Evolutionary conservation across 805 yeast species (phyloP).

Genomic region (Candida golubevii): DNA sequence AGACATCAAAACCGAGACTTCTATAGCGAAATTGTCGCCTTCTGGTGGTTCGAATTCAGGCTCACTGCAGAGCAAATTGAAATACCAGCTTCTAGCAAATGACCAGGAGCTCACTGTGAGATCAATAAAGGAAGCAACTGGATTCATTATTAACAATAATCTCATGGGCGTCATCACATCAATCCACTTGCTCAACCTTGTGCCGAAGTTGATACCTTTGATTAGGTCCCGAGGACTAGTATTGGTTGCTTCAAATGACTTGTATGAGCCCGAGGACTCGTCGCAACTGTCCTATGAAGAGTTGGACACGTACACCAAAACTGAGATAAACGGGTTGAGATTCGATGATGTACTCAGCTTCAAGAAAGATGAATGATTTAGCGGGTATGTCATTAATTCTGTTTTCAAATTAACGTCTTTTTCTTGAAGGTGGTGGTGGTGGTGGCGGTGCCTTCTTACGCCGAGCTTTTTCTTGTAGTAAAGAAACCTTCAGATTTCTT

Average conservation of each 20-base stretch:
- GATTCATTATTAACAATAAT: constrained; percentile 77
- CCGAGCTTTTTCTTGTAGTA: constrained; percentile 23
- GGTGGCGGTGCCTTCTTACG: constrained; percentile 40
- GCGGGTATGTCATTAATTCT: neutral
- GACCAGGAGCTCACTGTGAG: constrained; percentile 47
- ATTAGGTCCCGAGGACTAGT: constrained; percentile 79
- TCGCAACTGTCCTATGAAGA: constrained; percentile 25
- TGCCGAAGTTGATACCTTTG: constrained; percentile 70
- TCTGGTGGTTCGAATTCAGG: neutral
- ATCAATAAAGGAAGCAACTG: constrained; percentile 77
- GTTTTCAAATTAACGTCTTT: constrained; percentile 3
- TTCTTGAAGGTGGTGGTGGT: constrained; percentile 26
- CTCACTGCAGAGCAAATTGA: constrained; percentile 8
- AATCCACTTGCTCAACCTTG: constrained; percentile 60
- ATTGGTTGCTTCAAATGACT: constrained; percentile 63
- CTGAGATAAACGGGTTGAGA: constrained; percentile 64
- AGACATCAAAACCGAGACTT: constrained; percentile 11
- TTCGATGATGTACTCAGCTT: constrained; percentile 62
- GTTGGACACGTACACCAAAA: constrained; percentile 33
- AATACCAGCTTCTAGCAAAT: constrained; percentile 21
- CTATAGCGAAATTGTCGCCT: neutral
- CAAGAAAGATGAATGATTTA: constrained; percentile 42
- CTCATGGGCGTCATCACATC: constrained; percentile 81
- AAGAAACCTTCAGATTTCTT: neutral
- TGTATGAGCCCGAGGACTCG: constrained; percentile 20